Base-by-base conservation (phyloP, 139 green algal species). In the Mesotaenium endlicherianum region DNA sequence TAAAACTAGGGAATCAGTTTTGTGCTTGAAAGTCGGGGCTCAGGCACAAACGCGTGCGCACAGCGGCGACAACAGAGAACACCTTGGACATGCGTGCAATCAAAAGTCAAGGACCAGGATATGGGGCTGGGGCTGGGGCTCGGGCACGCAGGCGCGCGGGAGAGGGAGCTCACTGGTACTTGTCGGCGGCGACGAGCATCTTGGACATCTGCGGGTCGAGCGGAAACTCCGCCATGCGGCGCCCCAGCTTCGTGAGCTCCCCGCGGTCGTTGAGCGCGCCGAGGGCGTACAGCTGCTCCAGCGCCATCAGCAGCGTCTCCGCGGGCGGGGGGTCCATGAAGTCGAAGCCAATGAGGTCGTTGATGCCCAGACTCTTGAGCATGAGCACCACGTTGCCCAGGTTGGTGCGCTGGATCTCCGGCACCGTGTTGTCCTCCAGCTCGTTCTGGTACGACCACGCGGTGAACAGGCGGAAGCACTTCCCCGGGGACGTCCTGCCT, bases 401-500 rank as follows among this genome's bases (percentile, higher is more conserved):
- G 86, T 99, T 99, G 47, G 95, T 97, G 55, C 96, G 90, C 90
- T 98, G 95, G 88, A 99, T 97, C 91, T 98, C 96, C 39, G 96
- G 95, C 55, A 98, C 92, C 2, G 96, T 97, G 91, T 96, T 97
- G 71, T 97, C 94, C 44, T 99, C 96, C 89, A 99, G 89, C 92
- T 99, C 95, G 82, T 98, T 92, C 45, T 89, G 91, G 84, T 93
- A 99, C 0, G 92, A 93, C 90, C 93, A 97, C 34, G 91, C 91
- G 1, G 96, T 98, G 92, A 97, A 99, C 75, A 99, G 92, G 6
- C 96, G 92, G 89, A 97, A 99, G 89, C 94, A 98, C 88, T 98
- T 98, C 72, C 96, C 96, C 4, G 95, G 64, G 38, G 80, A 89
- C 75, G 88, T 91, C 30, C 90, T 67, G 20, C 90, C 89, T 0